A percentile compares a stretch with the other conserved stretches of the same genome.
Conservation (phyloP, 495 filamentous ascomycete species). For the Podospora didyma region DNA sequence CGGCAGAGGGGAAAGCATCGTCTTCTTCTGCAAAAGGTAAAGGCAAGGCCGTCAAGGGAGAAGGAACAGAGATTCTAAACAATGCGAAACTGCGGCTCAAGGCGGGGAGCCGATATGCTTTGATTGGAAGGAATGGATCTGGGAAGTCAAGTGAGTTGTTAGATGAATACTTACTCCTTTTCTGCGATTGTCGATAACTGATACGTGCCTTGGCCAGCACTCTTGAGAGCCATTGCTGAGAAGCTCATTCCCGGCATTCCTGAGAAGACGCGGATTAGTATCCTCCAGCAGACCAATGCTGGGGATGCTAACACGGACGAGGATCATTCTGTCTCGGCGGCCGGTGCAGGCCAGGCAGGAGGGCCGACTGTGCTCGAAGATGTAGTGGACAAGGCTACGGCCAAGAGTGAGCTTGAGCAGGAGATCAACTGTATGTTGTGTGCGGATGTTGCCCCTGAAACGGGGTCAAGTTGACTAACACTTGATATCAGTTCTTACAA, state of each 20-base stretch:
- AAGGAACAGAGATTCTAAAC: conserved; percentile 62
- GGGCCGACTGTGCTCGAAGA: conserved; percentile 57
- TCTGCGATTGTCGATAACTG: neutral
- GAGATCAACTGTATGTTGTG: conserved; percentile 51
- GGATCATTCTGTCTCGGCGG: conserved; percentile 5
- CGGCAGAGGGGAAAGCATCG: conserved; percentile 26
- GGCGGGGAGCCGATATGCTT: conserved; percentile 64
- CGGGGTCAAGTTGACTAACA: conserved; percentile 41
- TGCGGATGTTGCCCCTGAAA: conserved; percentile 18
- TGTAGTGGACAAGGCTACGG: conserved; percentile 62
- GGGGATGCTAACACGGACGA: conserved; percentile 27
- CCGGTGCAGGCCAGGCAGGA: conserved; percentile 1
- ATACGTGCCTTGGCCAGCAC: conserved; percentile 41
- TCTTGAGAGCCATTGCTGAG: conserved; percentile 69
- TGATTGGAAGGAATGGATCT: conserved; percentile 73
- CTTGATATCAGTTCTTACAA: conserved; percentile 25
- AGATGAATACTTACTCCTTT: neutral
- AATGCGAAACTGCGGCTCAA: conserved; percentile 67
- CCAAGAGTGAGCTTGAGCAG: conserved; percentile 52
- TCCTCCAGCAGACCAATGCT: conserved; percentile 65
- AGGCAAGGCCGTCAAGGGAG: conserved; percentile 43
- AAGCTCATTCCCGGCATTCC: conserved; percentile 78
- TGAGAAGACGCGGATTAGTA: conserved; percentile 59
- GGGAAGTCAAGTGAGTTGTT: conserved; percentile 68
- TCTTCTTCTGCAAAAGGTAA: conserved; percentile 2